Conservation (phyloP, 192 early-diverging fungal genomes). For the Phycomyces nitens region DNA sequence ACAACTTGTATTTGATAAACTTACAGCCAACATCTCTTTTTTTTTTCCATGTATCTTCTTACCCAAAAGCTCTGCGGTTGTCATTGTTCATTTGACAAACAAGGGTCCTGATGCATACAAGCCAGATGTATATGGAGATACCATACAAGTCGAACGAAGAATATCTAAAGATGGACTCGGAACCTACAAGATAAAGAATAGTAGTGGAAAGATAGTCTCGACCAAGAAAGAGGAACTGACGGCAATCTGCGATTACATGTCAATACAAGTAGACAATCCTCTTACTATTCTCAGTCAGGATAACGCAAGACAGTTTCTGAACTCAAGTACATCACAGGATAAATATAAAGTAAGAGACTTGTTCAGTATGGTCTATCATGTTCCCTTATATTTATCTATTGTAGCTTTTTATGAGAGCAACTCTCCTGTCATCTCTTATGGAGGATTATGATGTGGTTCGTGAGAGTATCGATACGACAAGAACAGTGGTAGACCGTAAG, state of each 20-base stretch:
- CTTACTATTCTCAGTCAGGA: slow-evolving; percentile 93
- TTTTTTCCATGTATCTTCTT: too few relatives aligned
- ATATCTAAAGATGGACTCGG: slow-evolving; percentile 59
- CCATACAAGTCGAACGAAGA: slow-evolving; percentile 80
- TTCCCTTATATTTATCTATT: not conserved
- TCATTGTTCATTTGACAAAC: slow-evolving; percentile 78
- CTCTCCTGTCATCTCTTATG: slow-evolving; percentile 75
- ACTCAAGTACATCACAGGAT: slow-evolving; percentile 72
- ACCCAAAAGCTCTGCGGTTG: slow-evolving; percentile 58
- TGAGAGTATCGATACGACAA: slow-evolving; percentile 50
- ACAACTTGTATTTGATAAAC: not conserved
- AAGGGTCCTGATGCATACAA: slow-evolving; percentile 79
- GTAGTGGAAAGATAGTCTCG: slow-evolving; percentile 60
- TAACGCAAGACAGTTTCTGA: slow-evolving; percentile 85
- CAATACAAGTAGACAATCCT: slow-evolving; percentile 91
- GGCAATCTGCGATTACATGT: slow-evolving; percentile 83
- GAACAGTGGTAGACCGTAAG: slow-evolving; percentile 55
- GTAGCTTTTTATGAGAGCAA: slow-evolving; percentile 83
- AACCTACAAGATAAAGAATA: slow-evolving; percentile 77
- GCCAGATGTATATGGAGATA: slow-evolving; percentile 76
- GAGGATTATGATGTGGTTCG: slow-evolving; percentile 66
- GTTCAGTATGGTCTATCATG: too few relatives aligned
- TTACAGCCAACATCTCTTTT: too few relatives aligned
- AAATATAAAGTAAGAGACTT: slow-evolving; percentile 83
- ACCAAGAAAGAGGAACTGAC: slow-evolving; percentile 81